A percentile compares a stretch with the other conserved stretches of the same genome.
These are phyloP conservation scores for Scedosporium apiospermum DNA, from an alignment of 2,329 filamentous ascomycete species.

Conservation along the genomic window DNA sequence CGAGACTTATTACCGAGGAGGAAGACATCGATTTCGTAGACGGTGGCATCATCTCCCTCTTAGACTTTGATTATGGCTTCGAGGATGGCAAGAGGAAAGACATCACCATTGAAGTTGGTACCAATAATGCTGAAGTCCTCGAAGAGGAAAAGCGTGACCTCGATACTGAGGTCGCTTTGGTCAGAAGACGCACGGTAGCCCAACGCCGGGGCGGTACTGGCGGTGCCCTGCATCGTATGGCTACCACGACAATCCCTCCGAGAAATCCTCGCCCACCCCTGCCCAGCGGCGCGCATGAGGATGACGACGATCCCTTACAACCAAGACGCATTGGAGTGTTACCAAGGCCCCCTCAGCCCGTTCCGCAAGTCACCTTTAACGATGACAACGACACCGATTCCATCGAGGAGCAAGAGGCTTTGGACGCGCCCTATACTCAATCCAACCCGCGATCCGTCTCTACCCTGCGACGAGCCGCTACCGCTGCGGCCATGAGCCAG, in stretches of 20 bases:
- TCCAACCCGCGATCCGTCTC: slow-evolving; percentile 60
- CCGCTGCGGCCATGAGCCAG: slow-evolving; percentile 66
- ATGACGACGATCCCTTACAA: slow-evolving; percentile 42
- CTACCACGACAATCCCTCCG: slow-evolving; percentile 29
- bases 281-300: slow-evolving; percentile 20
- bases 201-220: slow-evolving; percentile 43
- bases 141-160: slow-evolving; percentile 67
- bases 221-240: slow-evolving; percentile 36
- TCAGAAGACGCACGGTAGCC: slow-evolving; percentile 63
- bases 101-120: slow-evolving; percentile 65
- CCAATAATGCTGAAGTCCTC: slow-evolving; percentile 57
- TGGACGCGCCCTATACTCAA: slow-evolving; percentile 66
- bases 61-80: slow-evolving; percentile 62
- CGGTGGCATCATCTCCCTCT: slow-evolving; percentile 60
- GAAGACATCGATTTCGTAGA: slow-evolving; percentile 70
- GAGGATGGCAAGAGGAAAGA: slow-evolving; percentile 46
- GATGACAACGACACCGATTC: slow-evolving; percentile 36
- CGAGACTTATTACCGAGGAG: slow-evolving; percentile 51
- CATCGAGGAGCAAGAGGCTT: slow-evolving; percentile 48
- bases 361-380: slow-evolving; percentile 8
- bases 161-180: slow-evolving; percentile 70
- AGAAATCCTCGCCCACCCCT: slow-evolving; percentile 11
- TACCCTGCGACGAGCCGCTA: slow-evolving; percentile 63
- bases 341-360: slow-evolving; percentile 13
- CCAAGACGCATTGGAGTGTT: slow-evolving; percentile 36